These are phyloP conservation scores for Jamesozyma jinghongensis DNA, from an alignment of 805 yeast species.

Conservation along the genomic window DNA sequence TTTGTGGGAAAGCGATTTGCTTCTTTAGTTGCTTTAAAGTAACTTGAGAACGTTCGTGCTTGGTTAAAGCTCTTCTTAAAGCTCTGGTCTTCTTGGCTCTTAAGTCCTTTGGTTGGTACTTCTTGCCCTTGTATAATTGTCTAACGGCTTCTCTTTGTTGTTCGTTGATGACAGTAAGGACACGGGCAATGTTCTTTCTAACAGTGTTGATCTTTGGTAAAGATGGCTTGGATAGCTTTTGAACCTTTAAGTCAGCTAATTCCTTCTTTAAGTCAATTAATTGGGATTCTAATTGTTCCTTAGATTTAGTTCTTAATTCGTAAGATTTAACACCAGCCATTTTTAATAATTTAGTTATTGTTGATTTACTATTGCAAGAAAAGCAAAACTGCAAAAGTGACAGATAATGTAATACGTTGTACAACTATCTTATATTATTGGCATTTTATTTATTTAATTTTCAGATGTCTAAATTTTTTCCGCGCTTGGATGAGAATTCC, in stretches of 20 bases:
- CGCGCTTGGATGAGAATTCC: neutral
- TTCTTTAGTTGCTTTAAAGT: constrained; percentile 90
- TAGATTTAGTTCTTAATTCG: constrained; percentile 95
- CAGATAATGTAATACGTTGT: neutral
- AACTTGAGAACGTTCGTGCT: constrained; percentile 68
- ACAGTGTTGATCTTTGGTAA: constrained; percentile 94
- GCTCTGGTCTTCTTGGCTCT: constrained; percentile 99
- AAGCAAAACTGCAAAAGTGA: constrained; percentile 4
- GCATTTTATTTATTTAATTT: neutral
- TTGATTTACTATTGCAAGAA: constrained; percentile 19
- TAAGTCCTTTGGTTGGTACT: constrained; percentile 95
- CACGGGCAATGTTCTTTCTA: constrained; percentile 98
- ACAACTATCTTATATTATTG: neutral
- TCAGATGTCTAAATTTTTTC: too few species aligned
- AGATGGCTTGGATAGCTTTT: constrained; percentile 85
- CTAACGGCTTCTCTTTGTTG: constrained; percentile 93
- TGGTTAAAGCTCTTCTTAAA: constrained; percentile 92
- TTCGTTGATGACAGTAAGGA: constrained; percentile 92
- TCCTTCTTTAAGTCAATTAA: constrained; percentile 94
- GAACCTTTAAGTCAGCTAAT: constrained; percentile 92
- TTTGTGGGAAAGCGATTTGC: constrained; percentile 94
- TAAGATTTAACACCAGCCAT: constrained; percentile 85
- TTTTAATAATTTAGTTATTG: neutral
- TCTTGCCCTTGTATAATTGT: constrained; percentile 91
- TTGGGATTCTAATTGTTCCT: constrained; percentile 91